phyloP scores from a whole-genome alignment of 2,329 filamentous ascomycete genomes.

The Dactylellina drechsleri region DNA sequence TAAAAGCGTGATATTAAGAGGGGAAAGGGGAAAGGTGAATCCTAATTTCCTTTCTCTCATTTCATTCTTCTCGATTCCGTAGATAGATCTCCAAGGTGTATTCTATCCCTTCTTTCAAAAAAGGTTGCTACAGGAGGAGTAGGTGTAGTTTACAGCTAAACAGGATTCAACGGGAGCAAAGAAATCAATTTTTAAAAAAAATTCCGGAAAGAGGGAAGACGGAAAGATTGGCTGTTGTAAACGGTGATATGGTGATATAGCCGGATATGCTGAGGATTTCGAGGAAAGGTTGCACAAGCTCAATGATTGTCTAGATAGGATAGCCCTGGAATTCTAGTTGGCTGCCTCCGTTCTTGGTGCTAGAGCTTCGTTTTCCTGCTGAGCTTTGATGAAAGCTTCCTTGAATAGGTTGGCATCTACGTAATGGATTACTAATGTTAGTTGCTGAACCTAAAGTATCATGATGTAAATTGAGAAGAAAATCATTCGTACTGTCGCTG shows the following conservation, averaged over 20 bases:
- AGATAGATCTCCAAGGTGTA: slow-evolving; percentile 27
- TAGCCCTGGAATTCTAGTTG: background rate
- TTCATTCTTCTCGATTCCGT: slow-evolving; percentile 9
- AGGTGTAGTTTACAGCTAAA: slow-evolving; percentile 40
- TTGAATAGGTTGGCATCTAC: slow-evolving; percentile 96
- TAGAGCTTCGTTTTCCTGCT: slow-evolving; percentile 91
- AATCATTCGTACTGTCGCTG: slow-evolving; percentile 80
- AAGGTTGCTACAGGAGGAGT: slow-evolving; percentile 26
- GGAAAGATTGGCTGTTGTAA: background rate
- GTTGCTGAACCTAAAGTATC: background rate
- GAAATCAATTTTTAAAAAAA: slow-evolving; percentile 22
- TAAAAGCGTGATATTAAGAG: background rate
- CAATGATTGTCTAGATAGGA: background rate
- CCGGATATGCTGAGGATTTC: background rate
- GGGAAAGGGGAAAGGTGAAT: slow-evolving; percentile 1
- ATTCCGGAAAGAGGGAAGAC: background rate
- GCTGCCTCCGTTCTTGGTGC: slow-evolving; percentile 65
- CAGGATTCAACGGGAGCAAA: slow-evolving; percentile 12
- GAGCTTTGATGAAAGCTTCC: slow-evolving; percentile 95
- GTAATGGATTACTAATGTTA: slow-evolving; percentile 10
- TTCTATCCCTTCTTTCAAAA: slow-evolving; percentile 6
- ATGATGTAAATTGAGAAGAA: background rate
- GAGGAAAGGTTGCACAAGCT: background rate
- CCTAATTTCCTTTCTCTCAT: slow-evolving; percentile 13
- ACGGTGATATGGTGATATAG: background rate